phyloP scores from a whole-genome alignment of 2,329 filamentous ascomycete species.

The Penicillium sp. region DNA sequence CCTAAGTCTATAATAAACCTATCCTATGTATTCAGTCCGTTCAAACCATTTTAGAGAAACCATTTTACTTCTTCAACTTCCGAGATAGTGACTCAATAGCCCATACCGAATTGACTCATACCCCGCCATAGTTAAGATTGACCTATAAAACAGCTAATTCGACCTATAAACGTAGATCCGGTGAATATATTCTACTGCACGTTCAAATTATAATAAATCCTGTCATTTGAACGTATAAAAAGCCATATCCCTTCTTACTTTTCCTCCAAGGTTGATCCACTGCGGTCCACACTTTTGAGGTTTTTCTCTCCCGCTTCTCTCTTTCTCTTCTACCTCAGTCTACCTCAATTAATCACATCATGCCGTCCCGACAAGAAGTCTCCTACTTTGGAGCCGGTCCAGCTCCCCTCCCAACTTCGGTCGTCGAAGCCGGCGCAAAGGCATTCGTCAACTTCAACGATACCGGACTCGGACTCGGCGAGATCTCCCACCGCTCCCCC shows the following conservation, averaged over 20 bases:
- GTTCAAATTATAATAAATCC: not conserved
- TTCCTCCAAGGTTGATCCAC: slow-evolving; percentile 23
- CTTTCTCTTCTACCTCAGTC: slow-evolving; percentile 5
- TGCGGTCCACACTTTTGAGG: slow-evolving; percentile 20
- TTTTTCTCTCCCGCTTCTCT: slow-evolving; percentile 17
- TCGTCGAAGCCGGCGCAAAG: slow-evolving; percentile 73
- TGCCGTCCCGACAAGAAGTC: slow-evolving; percentile 73
- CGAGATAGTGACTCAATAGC: slow-evolving; percentile 1
- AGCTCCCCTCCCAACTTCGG: slow-evolving; percentile 76
- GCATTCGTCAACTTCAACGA: slow-evolving; percentile 79
- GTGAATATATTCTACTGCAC: slow-evolving; percentile 9
- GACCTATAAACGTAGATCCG: not conserved
- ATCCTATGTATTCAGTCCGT: too few relatives aligned
- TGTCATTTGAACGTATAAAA: not conserved
- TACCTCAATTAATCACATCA: slow-evolving; percentile 12
- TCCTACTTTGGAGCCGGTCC: slow-evolving; percentile 90
- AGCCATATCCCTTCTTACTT: not conserved
- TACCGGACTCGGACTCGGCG: slow-evolving; percentile 80
- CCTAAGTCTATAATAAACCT: too few relatives aligned
- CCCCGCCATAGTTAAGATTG: slow-evolving; percentile 19
- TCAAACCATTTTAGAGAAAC: not conserved
- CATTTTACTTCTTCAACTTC: not conserved
- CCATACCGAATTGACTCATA: slow-evolving; percentile 14
- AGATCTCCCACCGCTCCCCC: slow-evolving; percentile 84
- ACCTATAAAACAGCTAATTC: slow-evolving; percentile 3